Evolutionary conservation across 306 rosid species (phyloP).

Genomic region (Inga oerstediana): DNA sequence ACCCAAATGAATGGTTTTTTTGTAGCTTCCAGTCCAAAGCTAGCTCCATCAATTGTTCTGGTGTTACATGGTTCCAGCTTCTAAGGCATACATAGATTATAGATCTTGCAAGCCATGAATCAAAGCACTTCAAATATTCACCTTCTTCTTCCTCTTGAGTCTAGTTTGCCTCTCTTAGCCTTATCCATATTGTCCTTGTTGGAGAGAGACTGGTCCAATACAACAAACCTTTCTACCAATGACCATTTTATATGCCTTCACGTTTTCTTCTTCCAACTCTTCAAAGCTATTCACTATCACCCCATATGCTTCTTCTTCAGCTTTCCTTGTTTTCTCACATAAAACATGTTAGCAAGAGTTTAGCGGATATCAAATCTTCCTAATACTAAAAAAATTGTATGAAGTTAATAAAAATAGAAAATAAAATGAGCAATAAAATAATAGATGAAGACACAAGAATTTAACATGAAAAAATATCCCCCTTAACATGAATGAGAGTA

Average conservation of each 20-base stretch:
- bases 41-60: conserved; percentile 48
- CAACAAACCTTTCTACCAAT: conserved; percentile 42
- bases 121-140: conserved; percentile 40
- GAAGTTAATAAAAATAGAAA: too few relatives aligned
- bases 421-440: too few relatives aligned
- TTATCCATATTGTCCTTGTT: conserved; percentile 39
- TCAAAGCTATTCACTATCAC: conserved; percentile 46
- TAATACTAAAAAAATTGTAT: too few relatives aligned
- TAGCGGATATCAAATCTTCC: too few relatives aligned
- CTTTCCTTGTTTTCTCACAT: neutral
- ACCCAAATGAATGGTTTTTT: conserved; percentile 71
- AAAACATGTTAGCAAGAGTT: neutral
- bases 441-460: too few relatives aligned
- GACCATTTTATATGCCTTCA: conserved; percentile 17
- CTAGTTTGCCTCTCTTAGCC: conserved; percentile 46
- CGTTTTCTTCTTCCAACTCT: conserved; percentile 44
- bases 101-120: conserved; percentile 40
- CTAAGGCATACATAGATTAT: conserved; percentile 60
- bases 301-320: conserved; percentile 37
- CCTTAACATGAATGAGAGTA: too few relatives aligned
- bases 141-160: neutral
- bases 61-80: conserved; percentile 41
- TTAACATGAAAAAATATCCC: too few relatives aligned
- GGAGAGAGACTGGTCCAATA: conserved; percentile 50
- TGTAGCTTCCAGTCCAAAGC: conserved; percentile 56